Base-by-base conservation (phyloP, 2,329 filamentous ascomycete species). In the Cladosporium oxysporum region DNA sequence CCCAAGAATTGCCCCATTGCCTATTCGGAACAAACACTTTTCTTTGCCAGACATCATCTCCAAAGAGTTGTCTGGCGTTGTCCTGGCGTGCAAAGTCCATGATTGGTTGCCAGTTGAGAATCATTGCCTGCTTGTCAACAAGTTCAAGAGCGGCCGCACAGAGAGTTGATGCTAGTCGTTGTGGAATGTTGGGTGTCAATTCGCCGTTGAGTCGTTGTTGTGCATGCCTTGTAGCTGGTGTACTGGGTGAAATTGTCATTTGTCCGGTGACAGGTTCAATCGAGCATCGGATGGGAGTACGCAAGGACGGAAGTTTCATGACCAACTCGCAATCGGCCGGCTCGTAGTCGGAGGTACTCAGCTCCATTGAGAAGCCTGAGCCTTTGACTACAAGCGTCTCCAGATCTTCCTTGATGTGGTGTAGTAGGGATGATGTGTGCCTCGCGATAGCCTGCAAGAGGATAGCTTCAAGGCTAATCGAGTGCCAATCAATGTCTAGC, bases 191-290 rank as follows among this genome's bases (percentile, higher is more conserved):
- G 11, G 84, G 81, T 1, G 84, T 80, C 1, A 87, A 83, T 64
- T 87, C 84, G 67, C 81, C 79, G 67, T 92, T 93, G 64, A 96
- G 81, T 37, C 84, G 85, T 35, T 79, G 80, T 73, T 96, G 91
- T 21, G 84, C 83, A 23, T 86, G 71, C 8, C 74, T 70, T 5
- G 79, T 76, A 5, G 75, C 68, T n/a, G 71, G 66, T 10, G 73
- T 79, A 14, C 76, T 72, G 41, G 92, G 91, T 66, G 87, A 86
- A 44, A 97, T 78, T 11, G 88, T 86, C 68, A 93, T 90, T 12
- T 84, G 79, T n/a, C 95, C 95, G 0, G 91, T 93, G 29, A 91
- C 87, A 0, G 90, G 88, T 70, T 96, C 92, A 57, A 97, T 83
- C 21, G 86, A 83, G 31, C 96, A 77, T 6, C 82, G 85, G 37